Base-by-base conservation (phyloP, 164 flowering plant genomes). In the Stephania yunnanensis region DNA sequence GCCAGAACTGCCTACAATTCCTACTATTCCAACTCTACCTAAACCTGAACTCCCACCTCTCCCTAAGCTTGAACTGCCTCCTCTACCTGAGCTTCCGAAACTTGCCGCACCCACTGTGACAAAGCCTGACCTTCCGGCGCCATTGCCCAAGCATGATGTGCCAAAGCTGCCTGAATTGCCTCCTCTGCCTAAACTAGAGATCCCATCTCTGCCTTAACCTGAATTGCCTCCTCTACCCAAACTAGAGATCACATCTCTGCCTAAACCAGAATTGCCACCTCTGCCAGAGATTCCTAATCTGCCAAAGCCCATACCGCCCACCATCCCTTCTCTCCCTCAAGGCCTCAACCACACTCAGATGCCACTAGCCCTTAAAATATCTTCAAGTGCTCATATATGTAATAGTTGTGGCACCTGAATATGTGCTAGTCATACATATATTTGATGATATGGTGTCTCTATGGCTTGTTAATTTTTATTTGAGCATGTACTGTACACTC, bases 31-130 rank as follows among this genome's bases (percentile, higher is more conserved):
- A 29, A 15, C 76, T 1, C 5, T 74, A 17, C 76, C 71, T 3
- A 74, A 74, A 61, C 29, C 36, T 67, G 71, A 68, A 50, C 10
- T 75, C 46, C 77, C 77, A 2, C 42, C 77, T 31, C 13, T 81
- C 9, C 83, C 80, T 1, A 80, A 77, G 69, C 73, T 73, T 31
- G 77, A 81, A 30, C 7, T 81, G 10, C 81, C 83, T 64, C n/a
- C 74, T 15, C 44, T 81, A 6, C 83, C 76, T 5, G 82, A 77
- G n/a, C n/a, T 76, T 7, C 74, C 81, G 17, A 48, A 58, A 6
- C 64, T 58, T 58, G 64, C 13, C 17, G 19, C 15, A 6, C 64
- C 64, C 17, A 58, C 76, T 3, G 9, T 79, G 30, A 80, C 80
- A 3, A 77, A 79, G 74, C 69, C 68, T 36, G 79, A 82, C n/a